These are phyloP conservation scores for Ustanciosporium gigantosporum DNA, from an alignment of 1,284 basidiomycete species.

Conservation along the genomic window DNA sequence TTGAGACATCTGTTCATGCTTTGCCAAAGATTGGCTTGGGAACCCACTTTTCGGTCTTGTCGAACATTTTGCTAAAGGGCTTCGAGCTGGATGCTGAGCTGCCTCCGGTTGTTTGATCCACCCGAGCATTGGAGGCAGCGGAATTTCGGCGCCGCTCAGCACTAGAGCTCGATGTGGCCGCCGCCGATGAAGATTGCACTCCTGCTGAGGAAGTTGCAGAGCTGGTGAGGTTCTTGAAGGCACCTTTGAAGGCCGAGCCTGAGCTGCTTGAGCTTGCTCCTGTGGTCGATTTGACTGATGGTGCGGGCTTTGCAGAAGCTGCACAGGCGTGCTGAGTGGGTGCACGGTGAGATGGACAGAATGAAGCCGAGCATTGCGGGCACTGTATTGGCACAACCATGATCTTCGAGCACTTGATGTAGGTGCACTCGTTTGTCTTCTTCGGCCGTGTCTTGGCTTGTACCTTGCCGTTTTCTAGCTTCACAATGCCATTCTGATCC, in stretches of 20 bases:
- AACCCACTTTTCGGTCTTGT: constrained; percentile 54
- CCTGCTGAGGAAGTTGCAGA: too few relatives aligned
- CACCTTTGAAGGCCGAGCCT: too few relatives aligned
- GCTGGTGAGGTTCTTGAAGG: constrained; percentile 5
- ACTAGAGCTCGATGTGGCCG: too few relatives aligned
- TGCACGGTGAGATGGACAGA: constrained; percentile 51
- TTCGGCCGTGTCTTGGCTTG: constrained; percentile 18
- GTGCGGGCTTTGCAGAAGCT: too few relatives aligned
- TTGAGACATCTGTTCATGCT: constrained; percentile 24
- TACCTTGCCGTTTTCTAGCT: not conserved
- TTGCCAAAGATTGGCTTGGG: constrained; percentile 47
- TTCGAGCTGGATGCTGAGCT: constrained; percentile 3
- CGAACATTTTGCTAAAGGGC: constrained; percentile 33
- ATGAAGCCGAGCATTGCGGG: constrained; percentile 30
- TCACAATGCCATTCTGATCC: constrained; percentile 28
- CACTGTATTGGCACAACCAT: constrained; percentile 54
- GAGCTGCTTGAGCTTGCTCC: too few relatives aligned
- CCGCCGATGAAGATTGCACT: too few relatives aligned
- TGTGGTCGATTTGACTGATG: too few relatives aligned
- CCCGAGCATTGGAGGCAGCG: too few relatives aligned
- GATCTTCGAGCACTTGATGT: constrained; percentile 45
- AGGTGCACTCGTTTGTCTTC: constrained; percentile 44
- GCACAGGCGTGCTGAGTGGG: constrained; percentile 47
- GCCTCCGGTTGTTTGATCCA: too few relatives aligned
- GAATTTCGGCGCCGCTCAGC: too few relatives aligned